These are phyloP conservation scores for Umbelopsis vinacea DNA, from an alignment of 192 early-diverging fungal genomes.

Conservation along the genomic window DNA sequence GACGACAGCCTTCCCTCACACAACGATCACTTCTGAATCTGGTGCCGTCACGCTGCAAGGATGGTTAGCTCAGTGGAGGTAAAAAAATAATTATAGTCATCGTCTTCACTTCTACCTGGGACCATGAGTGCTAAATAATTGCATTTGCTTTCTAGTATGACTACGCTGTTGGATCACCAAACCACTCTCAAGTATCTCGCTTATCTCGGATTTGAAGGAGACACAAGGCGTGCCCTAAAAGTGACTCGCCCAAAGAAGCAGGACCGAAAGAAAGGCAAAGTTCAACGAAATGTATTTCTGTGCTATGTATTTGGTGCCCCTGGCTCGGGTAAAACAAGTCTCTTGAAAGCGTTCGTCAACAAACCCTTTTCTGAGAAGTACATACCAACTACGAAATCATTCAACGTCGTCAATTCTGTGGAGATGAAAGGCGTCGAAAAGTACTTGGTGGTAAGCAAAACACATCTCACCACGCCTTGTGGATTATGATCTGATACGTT, in stretches of 20 bases:
- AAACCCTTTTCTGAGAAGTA: slow-evolving; percentile 81
- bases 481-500: background rate
- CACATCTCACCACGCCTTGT: background rate
- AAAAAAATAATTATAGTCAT: slow-evolving; percentile 1
- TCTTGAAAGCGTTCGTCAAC: slow-evolving; percentile 86
- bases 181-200: slow-evolving; percentile 93
- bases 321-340: slow-evolving; percentile 90
- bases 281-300: slow-evolving; percentile 89
- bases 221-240: slow-evolving; percentile 87
- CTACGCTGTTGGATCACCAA: slow-evolving; percentile 88
- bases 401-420: slow-evolving; percentile 92
- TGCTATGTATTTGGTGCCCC: slow-evolving; percentile 95
- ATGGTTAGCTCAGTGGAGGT: slow-evolving; percentile 99
- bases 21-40: slow-evolving; percentile 87
- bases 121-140: no score
- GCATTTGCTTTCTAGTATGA: slow-evolving; percentile 70
- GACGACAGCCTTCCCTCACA: slow-evolving; percentile 79
- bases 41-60: slow-evolving; percentile 94
- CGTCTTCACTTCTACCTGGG: background rate
- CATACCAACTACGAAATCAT: slow-evolving; percentile 73
- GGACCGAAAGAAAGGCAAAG: slow-evolving; percentile 79
- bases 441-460: slow-evolving; percentile 81
- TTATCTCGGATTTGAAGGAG: slow-evolving; percentile 94
- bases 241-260: slow-evolving; percentile 70
- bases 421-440: slow-evolving; percentile 94